Evolutionary conservation across 257 asterid species (phyloP), one percentile per base, ranked within the genome.

Genomic region (Solanum piurae): DNA sequence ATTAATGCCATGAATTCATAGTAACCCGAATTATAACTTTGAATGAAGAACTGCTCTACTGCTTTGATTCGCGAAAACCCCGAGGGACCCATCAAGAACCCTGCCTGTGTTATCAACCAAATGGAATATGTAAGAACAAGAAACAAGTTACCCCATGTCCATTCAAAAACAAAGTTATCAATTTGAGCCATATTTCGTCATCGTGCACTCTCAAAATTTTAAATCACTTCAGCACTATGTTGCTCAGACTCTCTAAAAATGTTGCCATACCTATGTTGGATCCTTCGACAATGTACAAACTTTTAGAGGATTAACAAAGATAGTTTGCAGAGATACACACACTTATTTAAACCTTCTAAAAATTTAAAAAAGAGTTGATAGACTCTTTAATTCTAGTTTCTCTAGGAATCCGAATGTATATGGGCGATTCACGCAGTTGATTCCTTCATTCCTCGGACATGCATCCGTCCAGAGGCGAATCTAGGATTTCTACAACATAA

Each of bases 71-170:
- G 94, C 16, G 99, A 96, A 77, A 97, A 89, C 38, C 98, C 93
- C 11, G 99, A 96, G 6, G 98, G 99, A 23, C 99, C 98, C 87
- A 97, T 91, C 88, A 97, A 94, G 76, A 96, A 94, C 44, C 99
- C 99, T 16, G 99, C 99, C 99, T 97, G 96, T 86, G 86, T 73
- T 83, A 76, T 84, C 60, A 83, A 89, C 58, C 87, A 75, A 46
- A 46, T 34, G 49, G n/a, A 86, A 71, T 34, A 71, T 6, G 33
- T 85, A 38, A 68, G 66, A 29, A 85, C 64, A 68, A 68, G 69
- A 49, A 46, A 82, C 20, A 82, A 29, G 42, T 6, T 36, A 29
- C 29, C 27, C 68, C 2, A 31, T 82, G 11, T 49, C 29, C 42
- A 49, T 29, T 29, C 29, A 49, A 49, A 82, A 49, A 82, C 42